Percentiles rank a stretch among this genome's conserved stretches.
Conservation (phyloP, 1,284 basidiomycete species). For the Irpex lacteus region DNA sequence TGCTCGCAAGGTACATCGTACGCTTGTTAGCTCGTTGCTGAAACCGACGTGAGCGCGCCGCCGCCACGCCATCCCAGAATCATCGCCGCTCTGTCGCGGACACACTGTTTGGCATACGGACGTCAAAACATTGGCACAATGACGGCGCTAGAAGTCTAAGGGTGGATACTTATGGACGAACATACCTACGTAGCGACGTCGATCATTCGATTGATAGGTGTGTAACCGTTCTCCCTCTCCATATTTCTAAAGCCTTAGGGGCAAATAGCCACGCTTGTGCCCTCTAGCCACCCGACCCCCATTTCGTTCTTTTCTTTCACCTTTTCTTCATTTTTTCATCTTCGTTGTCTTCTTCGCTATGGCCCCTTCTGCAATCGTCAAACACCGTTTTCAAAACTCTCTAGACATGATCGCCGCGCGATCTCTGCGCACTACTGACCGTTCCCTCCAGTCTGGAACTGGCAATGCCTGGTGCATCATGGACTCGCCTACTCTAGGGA, state of each 20-base stretch:
- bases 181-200: slow-evolving; percentile 14
- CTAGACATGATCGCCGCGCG: slow-evolving; percentile 33
- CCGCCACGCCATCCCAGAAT: neutral
- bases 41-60: neutral
- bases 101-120: neutral
- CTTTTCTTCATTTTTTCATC: slow-evolving; percentile 11
- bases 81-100: neutral
- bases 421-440: slow-evolving; percentile 26
- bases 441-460: slow-evolving; percentile 24
- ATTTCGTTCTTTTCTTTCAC: slow-evolving; percentile 3
- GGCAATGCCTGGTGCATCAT: slow-evolving; percentile 31
- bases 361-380: slow-evolving; percentile 19
- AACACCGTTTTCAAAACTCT: slow-evolving; percentile 27
- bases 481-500: slow-evolving; percentile 23
- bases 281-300: slow-evolving; percentile 5
- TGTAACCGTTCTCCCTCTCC: slow-evolving; percentile 12
- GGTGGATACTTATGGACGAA: neutral
- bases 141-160: neutral
- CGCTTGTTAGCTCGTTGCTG: neutral
- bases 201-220: slow-evolving; percentile 17
- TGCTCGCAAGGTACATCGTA: neutral
- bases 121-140: slow-evolving; percentile 1
- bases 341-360: slow-evolving; percentile 16
- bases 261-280: slow-evolving; percentile 1
- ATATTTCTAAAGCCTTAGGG: slow-evolving; percentile 7